Evolutionary conservation across 2,329 filamentous ascomycete genomes (phyloP).

Genomic region (Sordariomycetes sp.): DNA sequence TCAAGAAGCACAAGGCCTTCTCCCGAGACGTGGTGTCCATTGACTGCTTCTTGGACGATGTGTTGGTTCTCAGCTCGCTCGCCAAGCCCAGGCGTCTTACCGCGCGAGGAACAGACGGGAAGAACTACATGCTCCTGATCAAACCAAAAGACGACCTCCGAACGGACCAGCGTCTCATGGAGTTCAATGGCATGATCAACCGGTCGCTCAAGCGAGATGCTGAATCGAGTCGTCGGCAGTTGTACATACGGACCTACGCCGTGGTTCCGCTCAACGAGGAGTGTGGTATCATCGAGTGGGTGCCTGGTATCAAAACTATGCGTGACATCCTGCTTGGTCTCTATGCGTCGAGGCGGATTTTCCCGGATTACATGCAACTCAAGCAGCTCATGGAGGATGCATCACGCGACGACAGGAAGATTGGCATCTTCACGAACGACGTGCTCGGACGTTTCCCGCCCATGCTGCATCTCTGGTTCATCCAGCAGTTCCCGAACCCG

Average conservation of each 20-base stretch:
- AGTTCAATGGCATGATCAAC: conserved; percentile 98
- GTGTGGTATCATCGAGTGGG: conserved; percentile 97
- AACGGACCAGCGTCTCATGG: conserved; percentile 97
- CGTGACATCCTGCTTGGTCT: conserved; percentile 79
- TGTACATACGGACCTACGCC: conserved; percentile 95
- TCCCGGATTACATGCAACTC: conserved; percentile 61
- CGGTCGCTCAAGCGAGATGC: conserved; percentile 84
- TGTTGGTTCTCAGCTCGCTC: conserved; percentile 80
- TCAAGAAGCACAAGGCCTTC: conserved; percentile 77
- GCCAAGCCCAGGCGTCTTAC: conserved; percentile 88
- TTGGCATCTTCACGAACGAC: conserved; percentile 60
- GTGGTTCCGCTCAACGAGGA: conserved; percentile 97
- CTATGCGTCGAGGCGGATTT: conserved; percentile 66
- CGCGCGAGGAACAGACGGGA: conserved; percentile 81
- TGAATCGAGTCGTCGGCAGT: conserved; percentile 78
- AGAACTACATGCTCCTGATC: conserved; percentile 80
- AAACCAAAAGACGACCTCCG: conserved; percentile 97
- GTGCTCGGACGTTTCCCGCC: conserved; percentile 63
- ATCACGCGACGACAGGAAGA: conserved; percentile 45
- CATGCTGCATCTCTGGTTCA: conserved; percentile 88
- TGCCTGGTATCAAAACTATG: conserved; percentile 88
- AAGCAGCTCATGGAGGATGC: conserved; percentile 55
- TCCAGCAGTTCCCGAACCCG: conserved; percentile 88
- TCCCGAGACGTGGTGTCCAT: conserved; percentile 81
- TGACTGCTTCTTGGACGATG: conserved; percentile 71